Percentiles rank a stretch among this genome's conserved stretches.
Conservation (phyloP, 208 protist species). For the Acanthamoeba royreba region DNA sequence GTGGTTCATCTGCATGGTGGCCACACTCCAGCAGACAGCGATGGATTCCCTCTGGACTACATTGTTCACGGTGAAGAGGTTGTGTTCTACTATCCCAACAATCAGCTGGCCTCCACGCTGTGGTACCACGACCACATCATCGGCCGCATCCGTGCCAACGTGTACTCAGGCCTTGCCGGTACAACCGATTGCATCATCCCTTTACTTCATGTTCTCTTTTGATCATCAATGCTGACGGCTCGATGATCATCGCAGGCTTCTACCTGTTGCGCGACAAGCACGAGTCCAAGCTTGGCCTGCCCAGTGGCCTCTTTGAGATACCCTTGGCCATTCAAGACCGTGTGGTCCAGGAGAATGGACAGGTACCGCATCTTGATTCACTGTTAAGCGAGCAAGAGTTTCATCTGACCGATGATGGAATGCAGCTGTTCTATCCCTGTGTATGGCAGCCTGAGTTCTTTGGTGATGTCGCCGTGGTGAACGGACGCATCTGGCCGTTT, state of each 20-base stretch:
- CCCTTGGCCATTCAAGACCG: no score
- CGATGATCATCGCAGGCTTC: no score
- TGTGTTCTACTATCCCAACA: background rate
- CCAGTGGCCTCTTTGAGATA: no score
- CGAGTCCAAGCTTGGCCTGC: no score
- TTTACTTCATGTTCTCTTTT: background rate
- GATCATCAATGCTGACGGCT: no score
- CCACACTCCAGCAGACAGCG: background rate
- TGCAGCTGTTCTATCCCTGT: no score
- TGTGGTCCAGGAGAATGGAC: no score
- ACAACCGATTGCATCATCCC: background rate
- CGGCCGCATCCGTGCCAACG: background rate
- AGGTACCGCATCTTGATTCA: no score
- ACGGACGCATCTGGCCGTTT: background rate
- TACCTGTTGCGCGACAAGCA: no score
- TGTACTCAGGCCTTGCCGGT: background rate
- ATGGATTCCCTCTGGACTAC: background rate
- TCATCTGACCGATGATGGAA: no score
- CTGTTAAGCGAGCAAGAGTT: background rate
- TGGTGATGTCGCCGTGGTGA: no score
- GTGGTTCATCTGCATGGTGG: background rate
- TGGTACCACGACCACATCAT: constrained; percentile 16
- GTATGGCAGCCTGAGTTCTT: no score
- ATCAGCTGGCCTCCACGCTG: background rate
- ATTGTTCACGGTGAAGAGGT: background rate